These are phyloP conservation scores for Viola odorata DNA, from an alignment of 345 rosid species.

Conservation along the genomic window DNA sequence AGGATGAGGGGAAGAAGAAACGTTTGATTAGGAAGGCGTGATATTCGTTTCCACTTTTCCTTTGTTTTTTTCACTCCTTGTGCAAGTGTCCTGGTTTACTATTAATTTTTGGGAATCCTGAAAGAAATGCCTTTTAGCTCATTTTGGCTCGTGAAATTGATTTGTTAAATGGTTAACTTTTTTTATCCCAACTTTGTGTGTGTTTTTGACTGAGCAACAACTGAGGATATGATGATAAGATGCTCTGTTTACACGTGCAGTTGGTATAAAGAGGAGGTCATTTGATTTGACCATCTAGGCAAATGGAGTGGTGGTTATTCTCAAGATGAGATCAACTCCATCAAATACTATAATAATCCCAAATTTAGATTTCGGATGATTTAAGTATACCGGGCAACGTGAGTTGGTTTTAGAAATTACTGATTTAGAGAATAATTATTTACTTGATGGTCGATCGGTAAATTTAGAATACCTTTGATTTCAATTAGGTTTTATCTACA, in stretches of 20 bases:
- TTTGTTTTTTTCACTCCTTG: no score
- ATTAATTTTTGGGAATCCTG: neutral
- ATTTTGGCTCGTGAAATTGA: constrained; percentile 9
- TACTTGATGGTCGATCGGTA: no score
- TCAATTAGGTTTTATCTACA: no score
- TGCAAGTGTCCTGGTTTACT: neutral
- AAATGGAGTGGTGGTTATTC: no score
- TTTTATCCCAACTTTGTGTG: neutral
- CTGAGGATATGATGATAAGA: neutral
- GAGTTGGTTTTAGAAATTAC: no score
- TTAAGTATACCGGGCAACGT: no score
- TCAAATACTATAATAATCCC: no score
- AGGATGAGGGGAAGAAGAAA: constrained; percentile 6
- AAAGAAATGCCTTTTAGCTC: constrained; percentile 3
- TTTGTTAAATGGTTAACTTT: neutral
- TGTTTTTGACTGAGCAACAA: constrained; percentile 3
- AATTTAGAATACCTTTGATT: no score
- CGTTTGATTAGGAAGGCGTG: constrained; percentile 41
- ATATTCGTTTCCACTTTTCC: constrained; percentile 26
- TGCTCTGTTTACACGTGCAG: constrained; percentile 8
- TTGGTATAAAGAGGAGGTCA: neutral
- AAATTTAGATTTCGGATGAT: no score
- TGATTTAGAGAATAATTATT: no score
- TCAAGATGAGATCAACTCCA: no score
- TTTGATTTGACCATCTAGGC: neutral